Conservation (phyloP, 2,329 filamentous ascomycete genomes). For the Rutstroemia sydowiana region DNA sequence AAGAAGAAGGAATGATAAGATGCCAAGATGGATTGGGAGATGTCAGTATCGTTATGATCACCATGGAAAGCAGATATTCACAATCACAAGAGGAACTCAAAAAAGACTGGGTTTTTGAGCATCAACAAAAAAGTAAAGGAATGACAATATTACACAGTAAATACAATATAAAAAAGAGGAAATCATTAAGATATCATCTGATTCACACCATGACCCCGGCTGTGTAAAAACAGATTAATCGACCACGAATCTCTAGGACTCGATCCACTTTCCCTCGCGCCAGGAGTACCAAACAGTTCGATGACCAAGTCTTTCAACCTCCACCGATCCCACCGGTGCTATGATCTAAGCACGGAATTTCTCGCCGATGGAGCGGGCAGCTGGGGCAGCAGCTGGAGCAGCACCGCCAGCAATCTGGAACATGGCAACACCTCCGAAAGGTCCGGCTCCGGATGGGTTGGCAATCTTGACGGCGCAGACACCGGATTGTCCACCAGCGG, state of each 20-base stretch:
- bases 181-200: background rate
- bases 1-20: no score
- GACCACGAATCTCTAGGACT: background rate
- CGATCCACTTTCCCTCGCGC: background rate
- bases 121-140: background rate
- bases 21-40: no score
- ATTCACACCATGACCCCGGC: background rate
- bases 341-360: slow-evolving; percentile 12
- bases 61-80: no score
- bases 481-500: slow-evolving; percentile 49
- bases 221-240: background rate
- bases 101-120: background rate
- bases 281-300: background rate
- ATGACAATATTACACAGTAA: background rate
- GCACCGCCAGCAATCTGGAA: slow-evolving; percentile 38
- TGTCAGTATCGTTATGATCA: no score
- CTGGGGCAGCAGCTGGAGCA: slow-evolving; percentile 4
- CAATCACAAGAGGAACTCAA: no score
- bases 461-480: slow-evolving; percentile 57
- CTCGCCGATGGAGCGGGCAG: slow-evolving; percentile 3
- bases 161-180: background rate
- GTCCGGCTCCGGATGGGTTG: slow-evolving; percentile 53
- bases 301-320: background rate
- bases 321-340: background rate
- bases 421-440: slow-evolving; percentile 54